These are phyloP conservation scores for Phytophthora cactorum DNA, from an alignment of 352 stramenopile genomes.

Conservation along the genomic window DNA sequence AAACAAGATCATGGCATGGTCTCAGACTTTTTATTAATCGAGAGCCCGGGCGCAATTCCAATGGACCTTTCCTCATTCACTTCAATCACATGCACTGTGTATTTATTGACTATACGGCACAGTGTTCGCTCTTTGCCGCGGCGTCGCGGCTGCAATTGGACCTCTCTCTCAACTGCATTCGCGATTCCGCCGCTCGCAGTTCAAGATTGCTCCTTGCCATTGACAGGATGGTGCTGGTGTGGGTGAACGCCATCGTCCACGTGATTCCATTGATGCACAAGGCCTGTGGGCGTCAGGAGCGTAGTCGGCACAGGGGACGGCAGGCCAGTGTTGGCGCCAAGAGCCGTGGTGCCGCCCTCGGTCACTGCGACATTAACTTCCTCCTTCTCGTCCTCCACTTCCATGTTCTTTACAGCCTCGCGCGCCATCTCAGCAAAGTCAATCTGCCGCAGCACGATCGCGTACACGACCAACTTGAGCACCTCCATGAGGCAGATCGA, in stretches of 20 bases:
- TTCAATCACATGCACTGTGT: neutral
- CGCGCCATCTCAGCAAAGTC: slow-evolving; percentile 31
- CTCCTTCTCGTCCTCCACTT: slow-evolving; percentile 33
- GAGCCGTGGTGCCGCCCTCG: slow-evolving; percentile 28
- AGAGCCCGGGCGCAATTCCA: neutral
- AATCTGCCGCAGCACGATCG: slow-evolving; percentile 28
- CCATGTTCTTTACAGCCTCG: slow-evolving; percentile 37
- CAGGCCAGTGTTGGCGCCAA: slow-evolving; percentile 32
- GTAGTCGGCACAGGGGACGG: slow-evolving; percentile 32
- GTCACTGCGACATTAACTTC: slow-evolving; percentile 30
- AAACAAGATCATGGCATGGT: neutral
- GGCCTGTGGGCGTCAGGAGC: slow-evolving; percentile 27
- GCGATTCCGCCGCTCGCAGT: neutral
- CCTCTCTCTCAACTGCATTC: slow-evolving; percentile 2
- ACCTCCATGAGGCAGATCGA: slow-evolving; percentile 41
- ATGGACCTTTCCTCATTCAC: slow-evolving; percentile 1
- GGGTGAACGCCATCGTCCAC: slow-evolving; percentile 32
- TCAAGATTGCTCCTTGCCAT: neutral
- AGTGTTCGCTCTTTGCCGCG: neutral
- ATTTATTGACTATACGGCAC: neutral
- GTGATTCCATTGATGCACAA: slow-evolving; percentile 35
- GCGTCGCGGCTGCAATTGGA: slow-evolving; percentile 4
- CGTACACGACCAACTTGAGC: slow-evolving; percentile 35
- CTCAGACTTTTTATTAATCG: neutral
- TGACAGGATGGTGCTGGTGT: slow-evolving; percentile 7